Percentiles rank a stretch among this genome's conserved stretches.
phyloP scores from a whole-genome alignment of 2,329 filamentous ascomycete genomes.

The Aspergillus phoenicis region DNA sequence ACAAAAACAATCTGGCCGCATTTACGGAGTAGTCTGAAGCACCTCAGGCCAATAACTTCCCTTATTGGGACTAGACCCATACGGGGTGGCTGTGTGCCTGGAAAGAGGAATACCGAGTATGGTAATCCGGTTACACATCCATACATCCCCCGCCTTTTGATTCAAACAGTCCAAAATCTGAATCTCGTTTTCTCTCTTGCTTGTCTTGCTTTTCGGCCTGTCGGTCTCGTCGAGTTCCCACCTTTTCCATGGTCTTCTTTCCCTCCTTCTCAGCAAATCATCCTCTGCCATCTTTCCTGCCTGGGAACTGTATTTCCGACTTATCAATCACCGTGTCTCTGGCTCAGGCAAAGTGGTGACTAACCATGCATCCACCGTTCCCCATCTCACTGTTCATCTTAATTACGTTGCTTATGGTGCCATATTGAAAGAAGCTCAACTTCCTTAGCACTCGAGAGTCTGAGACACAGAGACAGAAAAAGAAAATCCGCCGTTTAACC shows the following conservation, averaged over 20 bases:
- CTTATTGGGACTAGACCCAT: neutral
- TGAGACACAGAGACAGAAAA: no score
- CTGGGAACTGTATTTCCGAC: neutral
- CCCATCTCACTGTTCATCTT: no score
- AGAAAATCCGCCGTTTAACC: no score
- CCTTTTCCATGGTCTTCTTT: neutral
- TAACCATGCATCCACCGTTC: no score
- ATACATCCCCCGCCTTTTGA: neutral
- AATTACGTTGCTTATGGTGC: no score
- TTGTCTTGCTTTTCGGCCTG: no score
- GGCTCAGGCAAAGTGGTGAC: no score
- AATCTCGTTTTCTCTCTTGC: no score
- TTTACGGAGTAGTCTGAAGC: neutral
- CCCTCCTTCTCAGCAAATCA: neutral
- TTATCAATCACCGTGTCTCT: neutral
- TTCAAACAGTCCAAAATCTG: no score
- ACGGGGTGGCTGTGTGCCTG: neutral
- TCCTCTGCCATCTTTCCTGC: neutral
- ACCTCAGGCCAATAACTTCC: neutral
- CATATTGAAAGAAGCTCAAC: no score
- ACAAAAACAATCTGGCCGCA: neutral
- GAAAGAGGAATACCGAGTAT: neutral
- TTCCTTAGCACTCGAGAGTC: no score
- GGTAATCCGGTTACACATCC: neutral
- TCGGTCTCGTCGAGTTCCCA: neutral